These are phyloP conservation scores for Gossypium schwendimanii DNA, from an alignment of 441 rosid genomes.

Conservation along the genomic window DNA sequence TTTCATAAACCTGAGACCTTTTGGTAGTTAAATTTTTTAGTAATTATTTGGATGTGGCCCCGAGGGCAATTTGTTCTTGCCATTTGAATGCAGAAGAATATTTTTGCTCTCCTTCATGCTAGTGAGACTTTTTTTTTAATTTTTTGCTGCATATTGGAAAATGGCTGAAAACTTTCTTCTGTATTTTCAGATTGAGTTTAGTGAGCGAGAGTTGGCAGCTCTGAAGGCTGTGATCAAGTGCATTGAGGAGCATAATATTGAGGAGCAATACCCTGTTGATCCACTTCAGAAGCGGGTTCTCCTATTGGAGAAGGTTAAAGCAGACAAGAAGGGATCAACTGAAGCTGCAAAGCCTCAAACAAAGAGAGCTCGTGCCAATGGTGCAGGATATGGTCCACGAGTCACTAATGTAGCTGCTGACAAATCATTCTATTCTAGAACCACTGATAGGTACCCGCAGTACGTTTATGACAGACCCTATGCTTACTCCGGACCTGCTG, in stretches of 20 bases:
- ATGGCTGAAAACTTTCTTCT: constrained; percentile 4
- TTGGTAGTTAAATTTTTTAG: not conserved
- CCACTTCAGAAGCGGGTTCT: constrained; percentile 61
- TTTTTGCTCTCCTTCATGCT: not conserved
- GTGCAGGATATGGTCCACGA: constrained; percentile 57
- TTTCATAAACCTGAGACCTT: not conserved
- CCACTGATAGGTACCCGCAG: constrained; percentile 69
- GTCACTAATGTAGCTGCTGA: constrained; percentile 41
- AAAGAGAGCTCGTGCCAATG: constrained; percentile 80
- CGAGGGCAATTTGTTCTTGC: not conserved
- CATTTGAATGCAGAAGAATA: not conserved
- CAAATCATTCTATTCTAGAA: constrained; percentile 52
- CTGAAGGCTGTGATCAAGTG: constrained; percentile 80
- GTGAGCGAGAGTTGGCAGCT: constrained; percentile 73
- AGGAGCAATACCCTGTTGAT: constrained; percentile 68
- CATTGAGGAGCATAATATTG: constrained; percentile 90
- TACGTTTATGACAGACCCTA: constrained; percentile 76
- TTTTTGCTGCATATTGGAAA: not conserved
- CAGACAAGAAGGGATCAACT: constrained; percentile 74
- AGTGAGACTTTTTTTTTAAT: not conserved
- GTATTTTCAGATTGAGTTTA: constrained; percentile 56
- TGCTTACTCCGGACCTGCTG: constrained; percentile 54
- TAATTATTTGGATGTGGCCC: not conserved
- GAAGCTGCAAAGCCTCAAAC: constrained; percentile 77
- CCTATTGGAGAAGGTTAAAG: constrained; percentile 91